phyloP scores from a whole-genome alignment of 2,329 filamentous ascomycete species.

The Aspergillus arachidicola region DNA sequence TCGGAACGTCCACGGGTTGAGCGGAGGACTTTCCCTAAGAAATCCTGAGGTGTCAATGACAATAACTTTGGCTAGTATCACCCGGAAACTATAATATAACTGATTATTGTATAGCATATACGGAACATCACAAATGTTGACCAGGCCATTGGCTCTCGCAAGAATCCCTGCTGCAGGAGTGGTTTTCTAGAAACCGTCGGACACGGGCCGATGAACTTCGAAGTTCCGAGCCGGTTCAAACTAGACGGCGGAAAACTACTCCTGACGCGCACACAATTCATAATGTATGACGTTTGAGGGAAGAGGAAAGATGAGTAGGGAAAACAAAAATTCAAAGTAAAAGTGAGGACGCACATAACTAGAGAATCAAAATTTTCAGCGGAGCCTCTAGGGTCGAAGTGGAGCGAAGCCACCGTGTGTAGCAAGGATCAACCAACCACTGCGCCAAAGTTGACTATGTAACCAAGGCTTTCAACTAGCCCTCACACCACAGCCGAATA shows the following conservation, averaged over 20 bases:
- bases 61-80: not conserved
- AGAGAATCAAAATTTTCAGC: slow-evolving; percentile 14
- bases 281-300: not conserved
- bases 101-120: not conserved
- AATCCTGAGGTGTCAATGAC: not conserved
- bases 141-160: not conserved
- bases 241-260: not conserved
- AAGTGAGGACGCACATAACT: not conserved
- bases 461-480: slow-evolving; percentile 2
- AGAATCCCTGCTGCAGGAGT: not conserved
- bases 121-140: too few relatives aligned
- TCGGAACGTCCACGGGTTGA: not conserved
- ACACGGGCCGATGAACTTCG: not conserved
- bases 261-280: not conserved
- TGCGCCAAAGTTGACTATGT: slow-evolving; percentile 1
- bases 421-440: slow-evolving; percentile 14
- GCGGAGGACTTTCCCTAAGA: not conserved
- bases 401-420: slow-evolving; percentile 14
- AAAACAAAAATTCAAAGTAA: not conserved
- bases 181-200: not conserved
- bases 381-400: slow-evolving; percentile 11
- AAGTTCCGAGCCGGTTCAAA: not conserved
- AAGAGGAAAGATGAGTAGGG: not conserved
- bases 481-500: slow-evolving; percentile 1
- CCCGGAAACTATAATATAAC: not conserved